Percentiles rank a stretch among this genome's conserved stretches.
phyloP scores from a whole-genome alignment of 352 stramenopile genomes.

The Pelagophyceae sp. region DNA sequence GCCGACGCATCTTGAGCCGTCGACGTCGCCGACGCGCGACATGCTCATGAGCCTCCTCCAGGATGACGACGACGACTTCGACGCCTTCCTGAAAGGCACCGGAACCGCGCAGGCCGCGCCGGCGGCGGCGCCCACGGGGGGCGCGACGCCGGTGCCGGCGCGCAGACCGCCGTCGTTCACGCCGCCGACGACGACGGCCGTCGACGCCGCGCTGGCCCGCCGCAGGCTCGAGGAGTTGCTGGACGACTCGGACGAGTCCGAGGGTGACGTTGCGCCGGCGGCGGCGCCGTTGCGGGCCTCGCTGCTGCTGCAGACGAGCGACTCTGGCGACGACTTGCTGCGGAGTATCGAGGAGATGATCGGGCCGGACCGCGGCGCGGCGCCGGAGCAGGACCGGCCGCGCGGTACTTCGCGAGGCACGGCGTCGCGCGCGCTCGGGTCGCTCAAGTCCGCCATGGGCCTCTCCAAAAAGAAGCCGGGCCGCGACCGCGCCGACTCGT shows the following conservation, averaged over 20 bases:
- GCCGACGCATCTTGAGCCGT: neutral
- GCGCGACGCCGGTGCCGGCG: neutral
- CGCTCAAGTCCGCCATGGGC: too few relatives aligned
- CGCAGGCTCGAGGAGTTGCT: conserved; percentile 3
- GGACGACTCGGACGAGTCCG: neutral
- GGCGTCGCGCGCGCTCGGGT: too few relatives aligned
- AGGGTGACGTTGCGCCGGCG: neutral
- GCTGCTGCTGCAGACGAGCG: neutral
- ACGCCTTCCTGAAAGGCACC: neutral
- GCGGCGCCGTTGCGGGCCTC: neutral
- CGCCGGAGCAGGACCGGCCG: neutral
- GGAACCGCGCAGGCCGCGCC: neutral
- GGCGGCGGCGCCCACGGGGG: neutral
- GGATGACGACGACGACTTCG: neutral
- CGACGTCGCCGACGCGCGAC: too few relatives aligned
- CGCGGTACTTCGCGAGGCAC: too few relatives aligned
- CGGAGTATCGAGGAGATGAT: neutral
- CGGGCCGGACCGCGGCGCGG: neutral
- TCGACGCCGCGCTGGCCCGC: neutral
- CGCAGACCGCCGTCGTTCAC: neutral
- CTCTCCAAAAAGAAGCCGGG: neutral
- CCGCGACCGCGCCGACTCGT: neutral
- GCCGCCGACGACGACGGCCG: neutral
- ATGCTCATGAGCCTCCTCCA: neutral
- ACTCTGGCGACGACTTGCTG: neutral